Conservation (phyloP, 768 basidiomycete genomes). For the Lepiota subincarnata region DNA sequence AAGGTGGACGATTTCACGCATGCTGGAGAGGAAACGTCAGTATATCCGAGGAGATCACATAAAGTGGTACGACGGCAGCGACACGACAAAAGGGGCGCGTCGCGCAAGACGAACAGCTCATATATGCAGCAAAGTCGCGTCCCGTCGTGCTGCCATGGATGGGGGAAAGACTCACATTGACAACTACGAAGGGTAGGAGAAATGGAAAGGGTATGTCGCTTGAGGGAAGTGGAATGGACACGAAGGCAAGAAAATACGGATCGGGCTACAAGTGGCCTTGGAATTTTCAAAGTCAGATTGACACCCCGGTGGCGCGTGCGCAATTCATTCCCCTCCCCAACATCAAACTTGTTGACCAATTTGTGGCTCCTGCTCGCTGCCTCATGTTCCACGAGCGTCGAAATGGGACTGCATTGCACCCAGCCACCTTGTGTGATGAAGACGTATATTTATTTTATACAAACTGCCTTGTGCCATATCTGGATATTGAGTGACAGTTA, state of each 20-base stretch:
- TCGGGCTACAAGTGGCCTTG: constrained; percentile 35
- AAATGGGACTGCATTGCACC: no score
- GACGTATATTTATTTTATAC: no score
- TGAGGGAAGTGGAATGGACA: constrained; percentile 41
- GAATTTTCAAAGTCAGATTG: constrained; percentile 44
- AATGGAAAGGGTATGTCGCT: constrained; percentile 35
- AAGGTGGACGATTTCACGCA: constrained; percentile 99
- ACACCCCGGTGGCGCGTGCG: constrained; percentile 37
- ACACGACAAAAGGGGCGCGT: constrained; percentile 33
- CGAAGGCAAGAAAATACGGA: constrained; percentile 41
- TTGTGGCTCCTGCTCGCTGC: background rate
- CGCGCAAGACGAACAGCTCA: constrained; percentile 15
- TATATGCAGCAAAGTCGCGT: constrained; percentile 12
- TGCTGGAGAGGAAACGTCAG: constrained; percentile 50
- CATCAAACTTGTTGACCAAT: constrained; percentile 2
- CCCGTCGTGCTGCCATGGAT: constrained; percentile 17
- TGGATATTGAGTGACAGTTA: no score
- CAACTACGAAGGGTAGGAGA: constrained; percentile 28
- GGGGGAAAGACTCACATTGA: constrained; percentile 35
- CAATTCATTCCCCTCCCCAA: constrained; percentile 10
- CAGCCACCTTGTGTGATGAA: no score
- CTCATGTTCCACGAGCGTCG: background rate
- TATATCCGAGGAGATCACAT: constrained; percentile 16
- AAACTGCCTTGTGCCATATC: no score
- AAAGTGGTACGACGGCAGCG: constrained; percentile 46